Base-by-base conservation (phyloP, 768 basidiomycete genomes). In the Cantharellus cinnabarinus region DNA sequence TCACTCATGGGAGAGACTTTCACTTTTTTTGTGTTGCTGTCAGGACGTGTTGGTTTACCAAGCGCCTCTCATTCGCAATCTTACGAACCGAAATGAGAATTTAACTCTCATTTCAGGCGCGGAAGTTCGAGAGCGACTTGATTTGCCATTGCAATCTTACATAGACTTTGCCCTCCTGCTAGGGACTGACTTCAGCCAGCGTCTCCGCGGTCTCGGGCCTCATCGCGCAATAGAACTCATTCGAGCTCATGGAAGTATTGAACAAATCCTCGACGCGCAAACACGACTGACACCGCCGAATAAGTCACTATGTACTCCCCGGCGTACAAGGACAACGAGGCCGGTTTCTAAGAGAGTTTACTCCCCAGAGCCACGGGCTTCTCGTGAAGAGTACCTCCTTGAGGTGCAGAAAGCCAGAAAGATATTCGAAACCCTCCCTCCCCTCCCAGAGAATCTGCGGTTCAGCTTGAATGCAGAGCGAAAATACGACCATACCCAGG, bases 101-200 rank as follows among this genome's bases (percentile, higher is more conserved):
- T 74, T 95, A 2, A 68, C 77, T 42, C 61, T 82, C 56, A 74
- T 91, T 55, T 78, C 77, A 14, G 87, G 85, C 3, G 63, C 75
- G 1, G 75, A 81, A 2, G 72, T 90, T 20, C 83, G 82, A 4
- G 61, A 68, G 0, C 71, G 71, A 4, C 76, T 89, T 41, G 66
- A 72, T 5, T 77, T 95, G 37, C 71, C 77, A 63, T 75, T 74
- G 4, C 65, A 72, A 0, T 67, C 77, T 56, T 91, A 78, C 68
- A 68, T 94, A 64, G 91, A 95, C 70, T 90, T 94, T 69, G 81
- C 80, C 0, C 77, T 94, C 56, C 75, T 95, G 3, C 76, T 91
- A 5, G 91, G 91, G 5, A 94, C 90, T 2, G 91, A 95, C 69
- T 93, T 94, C 64, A 83, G 87, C 0, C 79, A 82, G 52, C 80